Evolutionary conservation across 306 rosid genomes (phyloP).

Genomic region (Cyamopsis tetragonoloba): DNA sequence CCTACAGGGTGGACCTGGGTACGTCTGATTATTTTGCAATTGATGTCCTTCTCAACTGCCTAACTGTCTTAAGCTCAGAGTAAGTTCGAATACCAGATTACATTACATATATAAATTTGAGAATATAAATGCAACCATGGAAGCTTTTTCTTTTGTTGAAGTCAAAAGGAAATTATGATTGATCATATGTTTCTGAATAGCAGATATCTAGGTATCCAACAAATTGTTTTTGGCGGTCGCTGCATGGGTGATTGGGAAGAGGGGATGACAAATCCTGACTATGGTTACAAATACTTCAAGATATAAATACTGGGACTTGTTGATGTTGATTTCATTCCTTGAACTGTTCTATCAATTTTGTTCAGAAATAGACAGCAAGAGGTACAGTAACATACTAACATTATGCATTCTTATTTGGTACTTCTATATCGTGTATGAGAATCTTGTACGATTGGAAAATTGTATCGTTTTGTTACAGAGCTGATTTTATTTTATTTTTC

Average conservation of each 20-base stretch:
- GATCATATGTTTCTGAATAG: neutral
- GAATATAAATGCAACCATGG: neutral
- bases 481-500: neutral
- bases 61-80: constrained; percentile 84
- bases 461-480: neutral
- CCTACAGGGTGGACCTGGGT: constrained; percentile 88
- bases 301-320: constrained; percentile 36
- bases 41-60: constrained; percentile 85
- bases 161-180: constrained; percentile 8
- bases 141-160: neutral
- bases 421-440: neutral
- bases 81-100: constrained; percentile 40
- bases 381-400: neutral
- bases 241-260: constrained; percentile 93
- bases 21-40: constrained; percentile 76
- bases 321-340: neutral
- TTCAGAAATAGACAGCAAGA: neutral
- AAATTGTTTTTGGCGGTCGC: constrained; percentile 80
- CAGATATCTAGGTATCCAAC: constrained; percentile 93
- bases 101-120: neutral
- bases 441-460: neutral
- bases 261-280: constrained; percentile 74
- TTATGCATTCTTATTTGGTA: neutral
- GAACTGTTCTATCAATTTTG: neutral
- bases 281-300: constrained; percentile 83